Evolutionary conservation across 345 rosid genomes (phyloP), one percentile per base, ranked within the genome.

Genomic region (Acer campestre): DNA sequence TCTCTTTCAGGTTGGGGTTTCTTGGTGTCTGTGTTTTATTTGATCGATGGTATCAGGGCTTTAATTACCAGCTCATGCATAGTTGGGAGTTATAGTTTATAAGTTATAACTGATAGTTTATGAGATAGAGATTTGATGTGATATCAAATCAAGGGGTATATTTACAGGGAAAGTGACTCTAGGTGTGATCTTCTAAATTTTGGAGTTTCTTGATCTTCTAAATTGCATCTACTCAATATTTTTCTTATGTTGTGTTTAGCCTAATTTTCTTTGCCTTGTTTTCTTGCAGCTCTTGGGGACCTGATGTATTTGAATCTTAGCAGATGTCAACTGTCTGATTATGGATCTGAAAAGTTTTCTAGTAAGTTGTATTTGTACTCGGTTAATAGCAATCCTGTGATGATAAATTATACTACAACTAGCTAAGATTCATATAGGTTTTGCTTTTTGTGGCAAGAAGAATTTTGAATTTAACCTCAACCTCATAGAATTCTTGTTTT

Each of bases 331-430:
- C 81, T 95, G 61, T 81, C 94, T 70, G 94, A 91, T 82, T 81
- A 77, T 80, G 99, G 94, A 83, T 85, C 94, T 84, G 97, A 91
- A 75, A 91, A 89, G 79, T 87, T 95, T 49, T 85, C 99, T 14
- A 78, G 99, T 95, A 82, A 86, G 96, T 79, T 49, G 44, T 49
- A 68, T 66, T 51, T 53, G 18, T 46, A 17, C 38, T 77, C 51
- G 7, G 12, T 23, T 44, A 74, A 23, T 16, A 7, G 59, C 17
- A 6, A 48, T 46, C 13, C 25, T 23, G 25, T 20, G 23, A 46
- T 61, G 12, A 1, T 61, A 44, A 42, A 27, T 25, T 73, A 22
- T 46, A 62, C 23, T 73, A 23, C 55, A 58, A 70, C 22, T 72
- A 10, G 25, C 16, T 61, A 61, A 73, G 23, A 25, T 10, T 44